Evolutionary conservation across 106 monocot species (phyloP).

Genomic region (Phalaenopsis equestris): DNA sequence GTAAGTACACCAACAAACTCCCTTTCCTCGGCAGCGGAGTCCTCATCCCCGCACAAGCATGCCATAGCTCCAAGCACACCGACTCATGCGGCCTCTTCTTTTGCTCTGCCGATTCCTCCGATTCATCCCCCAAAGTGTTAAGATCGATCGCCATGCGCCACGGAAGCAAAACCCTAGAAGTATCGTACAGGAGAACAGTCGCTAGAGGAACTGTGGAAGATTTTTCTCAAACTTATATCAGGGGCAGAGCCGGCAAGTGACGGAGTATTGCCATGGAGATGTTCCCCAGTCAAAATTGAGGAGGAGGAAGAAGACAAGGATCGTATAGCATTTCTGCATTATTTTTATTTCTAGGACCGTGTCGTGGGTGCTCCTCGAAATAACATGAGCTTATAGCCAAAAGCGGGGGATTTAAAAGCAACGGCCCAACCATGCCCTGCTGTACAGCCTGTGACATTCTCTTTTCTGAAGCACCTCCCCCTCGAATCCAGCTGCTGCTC

Average conservation of each 20-base stretch:
- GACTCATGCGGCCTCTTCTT: background rate
- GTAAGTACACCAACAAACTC: slow-evolving; percentile 80
- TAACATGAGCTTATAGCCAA: slow-evolving; percentile 25
- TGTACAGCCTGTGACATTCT: slow-evolving; percentile 12
- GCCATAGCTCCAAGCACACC: slow-evolving; percentile 92
- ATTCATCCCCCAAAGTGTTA: slow-evolving; percentile 22
- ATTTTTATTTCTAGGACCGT: background rate
- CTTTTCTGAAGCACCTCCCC: slow-evolving; percentile 8
- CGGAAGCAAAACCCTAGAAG: background rate
- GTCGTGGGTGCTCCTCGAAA: background rate
- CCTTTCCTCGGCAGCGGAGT: slow-evolving; percentile 69
- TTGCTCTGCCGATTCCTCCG: slow-evolving; percentile 14
- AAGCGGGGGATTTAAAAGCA: slow-evolving; percentile 26
- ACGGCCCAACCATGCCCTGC: slow-evolving; percentile 14
- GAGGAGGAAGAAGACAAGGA: too few relatives aligned
- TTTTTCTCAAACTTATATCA: background rate
- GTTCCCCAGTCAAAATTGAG: background rate
- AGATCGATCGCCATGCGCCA: background rate
- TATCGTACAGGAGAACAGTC: background rate
- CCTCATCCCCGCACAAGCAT: slow-evolving; percentile 83
- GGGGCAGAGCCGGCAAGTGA: background rate
- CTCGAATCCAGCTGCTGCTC: slow-evolving; percentile 15
- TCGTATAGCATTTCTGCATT: background rate
- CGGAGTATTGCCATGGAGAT: background rate
- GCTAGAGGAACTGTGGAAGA: background rate